Base-by-base conservation (phyloP, 805 yeast genomes). In the Barnettozyma siamensis region DNA sequence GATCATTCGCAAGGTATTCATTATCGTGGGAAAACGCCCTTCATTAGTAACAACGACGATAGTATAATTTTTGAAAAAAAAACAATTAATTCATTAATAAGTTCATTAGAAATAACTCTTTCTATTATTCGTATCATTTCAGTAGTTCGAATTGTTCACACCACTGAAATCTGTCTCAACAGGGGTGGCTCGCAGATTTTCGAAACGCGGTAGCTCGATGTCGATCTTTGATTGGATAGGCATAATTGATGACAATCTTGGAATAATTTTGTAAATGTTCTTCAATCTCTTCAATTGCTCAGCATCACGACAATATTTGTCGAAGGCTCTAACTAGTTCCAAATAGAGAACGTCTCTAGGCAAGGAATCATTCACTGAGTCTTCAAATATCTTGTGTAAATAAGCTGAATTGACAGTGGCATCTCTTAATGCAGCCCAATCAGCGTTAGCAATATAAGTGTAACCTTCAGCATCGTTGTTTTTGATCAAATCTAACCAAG, bases 371-470 rank as follows among this genome's bases (percentile, higher is more conserved):
- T 9, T 19, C 11, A 15, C 19, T 12, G 31, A 16, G 19, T 41
- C 30, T 26, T 29, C 44, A 28, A 21, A 41, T 13, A 28, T 32
- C 19, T 41, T 32, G 19, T 36, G 35, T 27, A 41, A 29, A 21
- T 36, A 41, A 20, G 31, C 26, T 1, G 55, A 44, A 7, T 49
- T 54, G 31, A 53, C 42, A 4, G 93, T 84, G 17, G 91, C 86
- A 59, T 81, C 88, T 65, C 89, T 76, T 43, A 85, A 61, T 3
- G 91, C 83, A 31, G 86, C 82, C 91, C 91, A 84, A 63, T 83
- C 91, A 10, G 93, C 91, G 58, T 78, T 79, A 7, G 91, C 88
- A 50, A 84, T 79, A 56, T 79, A 82, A 31, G 61, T 64, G 62
- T 74, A 76, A 10, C 78, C 78, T 38, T 68, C 70, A 35, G 61